A percentile compares a stretch with the other conserved stretches of the same genome.
These are phyloP conservation scores for Corynespora cassiicola DNA, from an alignment of 2,329 filamentous ascomycete species.

Conservation along the genomic window DNA sequence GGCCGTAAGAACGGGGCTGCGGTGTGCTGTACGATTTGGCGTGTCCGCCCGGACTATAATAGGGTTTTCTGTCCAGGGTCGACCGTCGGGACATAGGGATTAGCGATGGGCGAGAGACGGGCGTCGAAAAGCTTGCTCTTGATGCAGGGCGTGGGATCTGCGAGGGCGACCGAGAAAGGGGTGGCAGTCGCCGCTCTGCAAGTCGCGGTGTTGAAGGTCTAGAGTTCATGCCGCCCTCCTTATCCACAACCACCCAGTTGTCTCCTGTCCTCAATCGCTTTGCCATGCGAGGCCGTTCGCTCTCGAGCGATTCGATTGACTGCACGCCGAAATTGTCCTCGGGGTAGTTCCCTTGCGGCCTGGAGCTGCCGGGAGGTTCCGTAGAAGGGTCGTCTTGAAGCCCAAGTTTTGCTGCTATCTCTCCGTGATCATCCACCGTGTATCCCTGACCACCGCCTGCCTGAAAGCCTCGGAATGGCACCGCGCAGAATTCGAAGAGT, in stretches of 20 bases:
- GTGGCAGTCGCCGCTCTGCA: slow-evolving; percentile 38
- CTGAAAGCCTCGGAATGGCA: slow-evolving; percentile 81
- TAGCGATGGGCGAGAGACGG: slow-evolving; percentile 44
- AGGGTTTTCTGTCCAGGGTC: slow-evolving; percentile 27
- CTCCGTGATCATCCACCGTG: slow-evolving; percentile 54
- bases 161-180: slow-evolving; percentile 32
- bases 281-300: slow-evolving; percentile 50
- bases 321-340: slow-evolving; percentile 55
- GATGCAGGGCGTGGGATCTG: slow-evolving; percentile 43
- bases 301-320: slow-evolving; percentile 52
- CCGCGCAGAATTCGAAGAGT: slow-evolving; percentile 82
- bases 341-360: slow-evolving; percentile 56
- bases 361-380: slow-evolving; percentile 19
- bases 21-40: slow-evolving; percentile 20
- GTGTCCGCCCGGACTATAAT: too few species aligned
- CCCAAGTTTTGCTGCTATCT: slow-evolving; percentile 30
- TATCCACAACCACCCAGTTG: slow-evolving; percentile 56
- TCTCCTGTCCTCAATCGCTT: slow-evolving; percentile 58
- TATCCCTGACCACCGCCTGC: slow-evolving; percentile 83
- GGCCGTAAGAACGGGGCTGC: slow-evolving; percentile 34
- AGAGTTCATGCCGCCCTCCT: slow-evolving; percentile 61
- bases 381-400: slow-evolving; percentile 27
- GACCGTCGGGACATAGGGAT: slow-evolving; percentile 52
- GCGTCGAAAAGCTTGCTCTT: slow-evolving; percentile 22
- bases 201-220: slow-evolving; percentile 52